Percentiles rank a stretch among this genome's conserved stretches.
Conservation (phyloP, 495 filamentous ascomycete genomes). For the Aspergillus homomorphus region DNA sequence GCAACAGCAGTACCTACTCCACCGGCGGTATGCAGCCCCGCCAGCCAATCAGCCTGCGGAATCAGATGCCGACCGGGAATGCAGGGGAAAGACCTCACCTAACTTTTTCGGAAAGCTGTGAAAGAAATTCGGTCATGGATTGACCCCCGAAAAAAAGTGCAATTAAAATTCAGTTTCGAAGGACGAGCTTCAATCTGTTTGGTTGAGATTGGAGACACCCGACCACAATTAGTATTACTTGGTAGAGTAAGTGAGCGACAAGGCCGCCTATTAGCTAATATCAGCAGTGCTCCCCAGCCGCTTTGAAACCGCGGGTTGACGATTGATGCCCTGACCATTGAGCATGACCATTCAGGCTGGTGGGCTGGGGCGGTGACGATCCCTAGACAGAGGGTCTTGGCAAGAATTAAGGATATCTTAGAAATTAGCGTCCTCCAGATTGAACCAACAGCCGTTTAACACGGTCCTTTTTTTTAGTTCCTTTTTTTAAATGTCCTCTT, state of each 20-base stretch:
- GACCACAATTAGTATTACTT: too few relatives aligned
- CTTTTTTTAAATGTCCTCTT: too few relatives aligned
- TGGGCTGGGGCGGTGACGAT: not conserved
- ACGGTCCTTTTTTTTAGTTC: too few relatives aligned
- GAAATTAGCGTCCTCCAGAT: slow-evolving; percentile 7
- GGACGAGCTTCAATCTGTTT: too few relatives aligned
- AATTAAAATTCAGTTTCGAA: too few relatives aligned
- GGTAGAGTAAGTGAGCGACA: not conserved
- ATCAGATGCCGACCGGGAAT: not conserved
- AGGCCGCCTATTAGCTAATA: not conserved
- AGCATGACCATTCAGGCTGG: slow-evolving; percentile 3
- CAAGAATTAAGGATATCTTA: slow-evolving; percentile 21
- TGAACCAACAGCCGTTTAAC: slow-evolving; percentile 24
- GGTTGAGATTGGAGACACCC: too few relatives aligned
- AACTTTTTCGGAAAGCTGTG: too few relatives aligned
- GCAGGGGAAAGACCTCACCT: not conserved
- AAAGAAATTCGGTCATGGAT: too few relatives aligned
- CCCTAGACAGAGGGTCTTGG: slow-evolving; percentile 9
- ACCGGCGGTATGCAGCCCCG: not conserved
- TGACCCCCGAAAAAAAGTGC: too few relatives aligned
- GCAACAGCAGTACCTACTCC: not conserved
- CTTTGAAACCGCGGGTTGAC: slow-evolving; percentile 14
- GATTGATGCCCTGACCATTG: slow-evolving; percentile 4
- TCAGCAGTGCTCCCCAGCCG: not conserved
- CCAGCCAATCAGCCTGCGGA: not conserved